phyloP scores from a whole-genome alignment of 805 yeast species.

The Kodamaea fukazawae region DNA sequence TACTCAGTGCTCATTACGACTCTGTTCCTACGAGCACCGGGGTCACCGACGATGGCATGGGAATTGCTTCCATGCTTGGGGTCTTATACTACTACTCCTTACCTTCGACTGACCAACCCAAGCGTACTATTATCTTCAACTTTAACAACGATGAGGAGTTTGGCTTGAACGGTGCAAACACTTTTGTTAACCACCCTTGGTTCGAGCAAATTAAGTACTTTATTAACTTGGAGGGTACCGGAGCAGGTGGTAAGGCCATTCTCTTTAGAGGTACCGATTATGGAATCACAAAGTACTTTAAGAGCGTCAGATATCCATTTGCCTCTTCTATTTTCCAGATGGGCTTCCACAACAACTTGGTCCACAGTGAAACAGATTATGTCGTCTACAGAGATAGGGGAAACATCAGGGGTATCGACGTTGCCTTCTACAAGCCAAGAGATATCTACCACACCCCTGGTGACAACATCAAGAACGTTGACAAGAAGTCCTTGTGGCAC shows the following conservation, averaged over 20 bases:
- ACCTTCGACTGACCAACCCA: constrained; percentile 47
- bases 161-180: constrained; percentile 78
- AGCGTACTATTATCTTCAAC: constrained; percentile 73
- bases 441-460: constrained; percentile 75
- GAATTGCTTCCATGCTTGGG: constrained; percentile 77
- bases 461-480: constrained; percentile 65
- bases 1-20: constrained; percentile 85
- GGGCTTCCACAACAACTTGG: constrained; percentile 71
- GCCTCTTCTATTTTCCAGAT: constrained; percentile 81
- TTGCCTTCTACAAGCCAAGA: constrained; percentile 86
- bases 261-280: constrained; percentile 81
- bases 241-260: constrained; percentile 83
- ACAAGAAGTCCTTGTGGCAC: constrained; percentile 74
- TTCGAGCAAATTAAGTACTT: constrained; percentile 57
- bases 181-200: constrained; percentile 76
- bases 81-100: constrained; percentile 49
- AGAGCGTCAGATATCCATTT: constrained; percentile 63
- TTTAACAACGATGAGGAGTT: constrained; percentile 90
- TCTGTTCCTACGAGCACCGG: constrained; percentile 86
- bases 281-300: constrained; percentile 59
- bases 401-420: constrained; percentile 73
- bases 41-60: constrained; percentile 90
- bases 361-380: constrained; percentile 84
- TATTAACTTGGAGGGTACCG: constrained; percentile 87
- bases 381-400: constrained; percentile 66